phyloP scores from a whole-genome alignment of 106 monocot genomes.

The Vanilla planifolia region DNA sequence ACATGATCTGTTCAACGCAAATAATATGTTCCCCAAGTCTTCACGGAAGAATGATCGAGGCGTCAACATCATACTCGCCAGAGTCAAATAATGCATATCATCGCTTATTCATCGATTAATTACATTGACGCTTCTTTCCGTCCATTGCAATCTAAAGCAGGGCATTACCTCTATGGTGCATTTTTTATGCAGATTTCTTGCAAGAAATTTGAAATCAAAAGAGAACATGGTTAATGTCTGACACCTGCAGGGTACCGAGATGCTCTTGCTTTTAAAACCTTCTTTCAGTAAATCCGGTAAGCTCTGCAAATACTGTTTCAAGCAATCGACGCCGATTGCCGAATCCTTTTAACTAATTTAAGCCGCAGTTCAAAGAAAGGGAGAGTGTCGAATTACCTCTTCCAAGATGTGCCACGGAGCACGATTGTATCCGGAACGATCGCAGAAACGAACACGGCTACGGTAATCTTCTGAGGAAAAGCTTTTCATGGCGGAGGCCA shows the following conservation, averaged over 20 bases:
- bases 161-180: background rate
- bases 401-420: background rate
- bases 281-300: too few species aligned
- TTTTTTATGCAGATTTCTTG: background rate
- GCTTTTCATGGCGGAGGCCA: conserved; percentile 7
- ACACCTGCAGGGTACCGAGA: background rate
- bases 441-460: conserved; percentile 5
- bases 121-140: too few species aligned
- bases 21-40: conserved; percentile 7
- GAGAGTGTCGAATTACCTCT: background rate
- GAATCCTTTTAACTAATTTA: too few species aligned
- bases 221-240: background rate
- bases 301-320: too few species aligned
- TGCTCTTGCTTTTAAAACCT: too few species aligned
- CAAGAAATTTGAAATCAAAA: background rate
- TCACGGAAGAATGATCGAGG: background rate
- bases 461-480: conserved; percentile 9
- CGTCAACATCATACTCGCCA: conserved; percentile 1
- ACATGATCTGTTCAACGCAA: conserved; percentile 21
- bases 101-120: too few species aligned
- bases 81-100: conserved; percentile 6
- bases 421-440: background rate
- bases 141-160: too few species aligned
- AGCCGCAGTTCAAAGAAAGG: too few species aligned
- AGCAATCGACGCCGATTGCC: too few species aligned